Evolutionary conservation across 176 grass and related monocot species (phyloP).

Genomic region (Saccharum officinarum): DNA sequence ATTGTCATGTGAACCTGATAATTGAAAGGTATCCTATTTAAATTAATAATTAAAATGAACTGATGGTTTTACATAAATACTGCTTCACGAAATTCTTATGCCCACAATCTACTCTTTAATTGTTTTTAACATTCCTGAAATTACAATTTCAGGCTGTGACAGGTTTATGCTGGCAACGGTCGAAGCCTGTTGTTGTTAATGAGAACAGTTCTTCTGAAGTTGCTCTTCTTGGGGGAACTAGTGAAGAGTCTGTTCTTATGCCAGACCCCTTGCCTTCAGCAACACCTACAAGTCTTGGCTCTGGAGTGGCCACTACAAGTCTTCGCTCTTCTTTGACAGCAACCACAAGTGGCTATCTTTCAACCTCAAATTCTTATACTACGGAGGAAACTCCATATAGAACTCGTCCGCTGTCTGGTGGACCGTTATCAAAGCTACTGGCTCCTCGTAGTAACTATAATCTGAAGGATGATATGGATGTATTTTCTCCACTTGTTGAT

Average conservation of each 20-base stretch:
- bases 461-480: conserved; percentile 99
- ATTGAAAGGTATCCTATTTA: conserved; percentile 16
- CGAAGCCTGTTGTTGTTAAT: conserved; percentile 81
- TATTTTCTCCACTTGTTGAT: conserved; percentile 97
- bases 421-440: conserved; percentile 62
- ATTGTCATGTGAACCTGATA: conserved; percentile 11
- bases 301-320: conserved; percentile 52
- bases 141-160: conserved; percentile 70
- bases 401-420: conserved; percentile 46
- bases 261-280: conserved; percentile 90
- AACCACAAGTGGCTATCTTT: conserved; percentile 46
- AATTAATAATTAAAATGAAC: conserved; percentile 16
- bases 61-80: conserved; percentile 5
- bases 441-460: conserved; percentile 63
- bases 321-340: conserved; percentile 59
- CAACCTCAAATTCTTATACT: conserved; percentile 37
- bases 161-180: conserved; percentile 93
- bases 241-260: conserved; percentile 97
- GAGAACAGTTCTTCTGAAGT: conserved; percentile 91
- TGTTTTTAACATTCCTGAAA: conserved; percentile 36
- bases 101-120: conserved; percentile 25
- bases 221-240: conserved; percentile 81
- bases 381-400: conserved; percentile 65
- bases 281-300: conserved; percentile 46
- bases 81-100: conserved; percentile 10